Evolutionary conservation across 2,329 filamentous ascomycete species (phyloP), one percentile per base, ranked within the genome.

Genomic region (Sphaceloma murrayae): DNA sequence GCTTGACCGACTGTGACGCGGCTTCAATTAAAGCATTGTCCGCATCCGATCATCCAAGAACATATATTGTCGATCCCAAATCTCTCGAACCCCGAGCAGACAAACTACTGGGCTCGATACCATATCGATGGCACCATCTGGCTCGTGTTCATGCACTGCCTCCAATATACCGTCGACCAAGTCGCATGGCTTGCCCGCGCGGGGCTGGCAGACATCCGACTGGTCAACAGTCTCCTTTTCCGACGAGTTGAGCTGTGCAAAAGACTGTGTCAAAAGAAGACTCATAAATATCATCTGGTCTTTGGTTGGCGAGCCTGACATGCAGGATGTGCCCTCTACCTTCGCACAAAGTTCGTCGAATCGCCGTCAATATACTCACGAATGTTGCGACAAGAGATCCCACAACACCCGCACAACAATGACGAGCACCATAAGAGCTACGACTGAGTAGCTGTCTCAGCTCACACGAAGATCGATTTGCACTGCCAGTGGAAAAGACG

Each of bases 1-100:
- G 36, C 36, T 40, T 40, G 36, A n/a, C 29, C 17, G 18, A 21
- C 24, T 40, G 9, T 40, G 36, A 40, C 36, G 36, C 36, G 36
- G 36, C 36, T 18, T 18, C 29, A 10, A 40, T 40, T 18, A 18
- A 40, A 40, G 3, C 13, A 18, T 6, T 13, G 19, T 11, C 36
- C 24, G 6, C 24, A 7, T 27, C 24, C 6, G 24, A 27, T 11
- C 6, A 7, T 27, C 24, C 24, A 27, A 27, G 24, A 27, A 7
- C 24, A 21, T 17, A 21, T 40, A 40, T 40, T 40, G 36, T 18
- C 21, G 36, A 40, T 40, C 36, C 11, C 18, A 14, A 17, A 27
- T 29, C 29, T 29, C 18, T 40, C 36, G 18, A 40, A 5, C 19
- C 5, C 9, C 5, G 16, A 36, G 8, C 33, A 36, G 33, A 22